phyloP scores from a whole-genome alignment of 2,329 filamentous ascomycete species.

The Eurotiales sp. region DNA sequence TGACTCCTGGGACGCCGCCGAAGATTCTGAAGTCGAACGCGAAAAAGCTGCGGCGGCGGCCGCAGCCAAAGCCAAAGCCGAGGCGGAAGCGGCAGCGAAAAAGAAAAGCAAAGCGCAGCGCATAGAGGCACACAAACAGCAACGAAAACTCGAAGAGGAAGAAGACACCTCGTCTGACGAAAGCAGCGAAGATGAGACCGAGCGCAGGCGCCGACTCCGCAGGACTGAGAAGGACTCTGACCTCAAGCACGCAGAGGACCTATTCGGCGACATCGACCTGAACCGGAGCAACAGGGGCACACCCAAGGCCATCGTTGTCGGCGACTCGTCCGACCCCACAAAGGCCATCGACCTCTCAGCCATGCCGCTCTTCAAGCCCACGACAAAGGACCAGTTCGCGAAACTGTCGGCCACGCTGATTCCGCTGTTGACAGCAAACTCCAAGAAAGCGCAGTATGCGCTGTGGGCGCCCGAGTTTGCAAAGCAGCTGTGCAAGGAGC shows the following conservation, averaged over 20 bases:
- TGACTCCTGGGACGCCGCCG: slow-evolving; percentile 94
- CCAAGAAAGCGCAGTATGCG: slow-evolving; percentile 85
- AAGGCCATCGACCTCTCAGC: slow-evolving; percentile 76
- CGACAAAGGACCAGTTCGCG: slow-evolving; percentile 81
- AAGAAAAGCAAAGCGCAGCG: slow-evolving; percentile 88
- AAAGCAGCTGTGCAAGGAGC: slow-evolving; percentile 80
- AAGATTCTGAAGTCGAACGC: slow-evolving; percentile 94
- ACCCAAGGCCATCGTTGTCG: slow-evolving; percentile 59
- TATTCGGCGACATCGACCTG: slow-evolving; percentile 74
- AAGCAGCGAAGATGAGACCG: slow-evolving; percentile 66
- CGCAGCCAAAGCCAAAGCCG: slow-evolving; percentile 83
- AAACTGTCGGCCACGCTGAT: slow-evolving; percentile 72
- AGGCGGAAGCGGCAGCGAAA: slow-evolving; percentile 78
- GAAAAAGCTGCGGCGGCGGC: slow-evolving; percentile 88
- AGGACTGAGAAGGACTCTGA: slow-evolving; percentile 83
- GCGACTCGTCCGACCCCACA: slow-evolving; percentile 69
- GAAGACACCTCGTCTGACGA: slow-evolving; percentile 50
- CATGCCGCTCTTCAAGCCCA: slow-evolving; percentile 83
- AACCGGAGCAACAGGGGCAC: slow-evolving; percentile 65
- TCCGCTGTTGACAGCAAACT: slow-evolving; percentile 69
- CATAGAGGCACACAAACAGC: slow-evolving; percentile 73
- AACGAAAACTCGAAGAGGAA: slow-evolving; percentile 55
- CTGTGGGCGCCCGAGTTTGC: slow-evolving; percentile 88
- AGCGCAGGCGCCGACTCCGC: slow-evolving; percentile 69
- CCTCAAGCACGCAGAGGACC: slow-evolving; percentile 81